Conservation (phyloP, 2,329 filamentous ascomycete genomes). For the Diaporthe ilicicola region DNA sequence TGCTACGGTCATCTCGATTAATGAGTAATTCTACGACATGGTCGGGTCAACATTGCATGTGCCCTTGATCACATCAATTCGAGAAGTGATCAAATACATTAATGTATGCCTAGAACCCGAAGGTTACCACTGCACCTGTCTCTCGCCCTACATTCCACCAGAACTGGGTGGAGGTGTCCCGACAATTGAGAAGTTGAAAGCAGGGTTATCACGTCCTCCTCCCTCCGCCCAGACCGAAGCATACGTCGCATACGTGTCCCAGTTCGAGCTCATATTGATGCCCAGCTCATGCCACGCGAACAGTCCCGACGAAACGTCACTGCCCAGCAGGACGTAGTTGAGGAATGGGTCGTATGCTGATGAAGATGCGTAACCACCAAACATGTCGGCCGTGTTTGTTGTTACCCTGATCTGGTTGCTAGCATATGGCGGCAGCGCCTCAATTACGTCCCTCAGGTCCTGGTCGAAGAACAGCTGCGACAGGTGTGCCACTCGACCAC, state of each 20-base stretch:
- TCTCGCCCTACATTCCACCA: neutral
- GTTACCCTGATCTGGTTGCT: constrained; percentile 44
- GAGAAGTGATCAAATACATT: neutral
- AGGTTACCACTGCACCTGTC: neutral
- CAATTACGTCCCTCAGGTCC: constrained; percentile 46
- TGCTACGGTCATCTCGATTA: neutral
- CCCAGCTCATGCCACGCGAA: constrained; percentile 20
- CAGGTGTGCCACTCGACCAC: constrained; percentile 40
- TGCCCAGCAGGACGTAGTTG: constrained; percentile 47
- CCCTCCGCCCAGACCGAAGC: constrained; percentile 15
- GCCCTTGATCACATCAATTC: neutral
- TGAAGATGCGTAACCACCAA: constrained; percentile 42
- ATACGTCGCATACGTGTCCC: constrained; percentile 12
- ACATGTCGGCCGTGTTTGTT: constrained; percentile 41
- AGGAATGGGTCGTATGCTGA: constrained; percentile 56
- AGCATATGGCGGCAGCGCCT: constrained; percentile 47
- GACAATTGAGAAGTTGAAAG: constrained; percentile 2
- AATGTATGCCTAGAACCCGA: neutral
- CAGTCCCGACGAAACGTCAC: neutral
- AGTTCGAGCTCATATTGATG: constrained; percentile 20
- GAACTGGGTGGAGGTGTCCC: neutral
- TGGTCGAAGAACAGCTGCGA: constrained; percentile 53
- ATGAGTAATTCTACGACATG: too few relatives aligned
- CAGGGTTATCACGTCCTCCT: constrained; percentile 6
- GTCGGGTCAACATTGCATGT: neutral